Base-by-base conservation (phyloP, 371 early-diverging fungal species). In the Dichotomocladium elegans region DNA sequence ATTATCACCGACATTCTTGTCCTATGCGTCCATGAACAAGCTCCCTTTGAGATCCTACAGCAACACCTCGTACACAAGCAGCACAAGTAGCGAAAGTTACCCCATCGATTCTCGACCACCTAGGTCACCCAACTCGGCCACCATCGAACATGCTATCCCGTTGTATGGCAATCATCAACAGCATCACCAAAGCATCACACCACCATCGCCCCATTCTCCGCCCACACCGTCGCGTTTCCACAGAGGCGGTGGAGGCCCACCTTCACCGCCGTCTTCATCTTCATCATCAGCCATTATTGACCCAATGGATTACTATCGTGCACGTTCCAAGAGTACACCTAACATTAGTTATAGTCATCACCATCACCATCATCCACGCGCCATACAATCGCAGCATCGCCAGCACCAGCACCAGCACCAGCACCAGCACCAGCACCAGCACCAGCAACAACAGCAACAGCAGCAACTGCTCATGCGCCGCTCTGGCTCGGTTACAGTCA, bases 401-500 rank as follows among this genome's bases (percentile, higher is more conserved):
- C 25, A 37, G 37, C 51, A 21, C 27, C 40, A 19, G 4, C 37
- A 15, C 33, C 26, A 31, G 31, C 26, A 9, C 7, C 50, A 19
- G 19, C 33, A 19, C 17, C 33, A 8, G 12, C 50, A 14, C 9
- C 29, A n/a, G n/a, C n/a, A n/a, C n/a, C n/a, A n/a, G n/a, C n/a
- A n/a, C n/a, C n/a, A n/a, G 28, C 25, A 50, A 15, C 44, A 31
- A 41, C 12, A 41, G 25, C n/a, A 26, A 29, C 41, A 28, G 30
- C 3, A 15, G 17, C 15, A 45, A 7, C 27, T 3, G 4, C 28
- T 28, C 25, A 9, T 8, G 47, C 30, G 30, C 45, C 4, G 26
- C 41, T n/a, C n/a, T n/a, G 14, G 12, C 24, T 14, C 40, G 24
- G 31, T 87, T 55, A 92, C 89, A 57, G 75, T 92, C 60, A 88